Base-by-base conservation (phyloP, 148 eudicot species). In the Rhododendron ferrugineum region DNA sequence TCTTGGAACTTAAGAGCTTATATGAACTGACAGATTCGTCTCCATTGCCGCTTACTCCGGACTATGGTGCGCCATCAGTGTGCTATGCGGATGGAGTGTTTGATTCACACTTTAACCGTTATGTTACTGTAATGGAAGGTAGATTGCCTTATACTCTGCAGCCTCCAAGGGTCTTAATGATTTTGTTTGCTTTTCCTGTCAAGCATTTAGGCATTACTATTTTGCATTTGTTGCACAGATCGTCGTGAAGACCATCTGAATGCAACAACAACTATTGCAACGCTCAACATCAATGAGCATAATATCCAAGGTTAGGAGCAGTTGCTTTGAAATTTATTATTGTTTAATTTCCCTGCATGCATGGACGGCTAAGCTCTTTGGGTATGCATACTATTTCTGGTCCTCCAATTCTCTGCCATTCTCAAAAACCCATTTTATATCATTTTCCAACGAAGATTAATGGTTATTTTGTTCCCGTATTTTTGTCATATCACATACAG, bases 1-100 rank as follows among this genome's bases (percentile, higher is more conserved):
- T 74, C 6, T 23, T 62, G 26, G 60, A 22, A 54, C 40, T 20
- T 72, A 62, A 84, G 22, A 37, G 37, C 42, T 78, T 54, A 23
- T 37, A 16, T 70, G 60, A 44, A 10, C 52, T 76, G 79, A 86
- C 88, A 94, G 98, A 88, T 89, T 88, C 86, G 37, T 85, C 87
- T 85, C 93, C 93, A 16, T 77, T 85, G 85, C 94, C 97, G 36
- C 85, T 94, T 44, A 94, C 95, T 86, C 97, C 94, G 75, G 97
- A 94, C 86, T 92, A 92, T 89, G 94, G 97, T 18, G 95, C 88
- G 44, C 93, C 97, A 23, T 60, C 84, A 44, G 89, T 90, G n/a
- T 89, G 92, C 80, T 94, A 90, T 89, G 95, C 97, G 14, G 97
- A 94, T 90, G 97, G 97, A 88, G 94, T 90, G 78, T 92, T 91